Conservation (phyloP, 2,329 filamentous ascomycete genomes). For the Penicillium griseofulvum region DNA sequence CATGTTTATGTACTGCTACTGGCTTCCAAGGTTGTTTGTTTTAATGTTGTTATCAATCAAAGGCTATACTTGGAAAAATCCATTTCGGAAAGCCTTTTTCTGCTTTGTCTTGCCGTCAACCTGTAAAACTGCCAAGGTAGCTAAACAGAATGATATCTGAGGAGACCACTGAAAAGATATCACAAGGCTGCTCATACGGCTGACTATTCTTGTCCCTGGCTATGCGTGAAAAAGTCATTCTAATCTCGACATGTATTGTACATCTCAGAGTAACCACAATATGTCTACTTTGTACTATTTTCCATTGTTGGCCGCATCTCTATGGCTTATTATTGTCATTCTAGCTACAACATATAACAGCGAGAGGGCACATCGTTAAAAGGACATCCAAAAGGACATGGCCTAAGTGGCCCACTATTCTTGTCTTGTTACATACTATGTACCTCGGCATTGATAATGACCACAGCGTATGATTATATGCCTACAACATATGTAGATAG, state of each 20-base stretch:
- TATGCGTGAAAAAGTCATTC: background rate
- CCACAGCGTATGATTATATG: too few relatives aligned
- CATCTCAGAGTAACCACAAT: background rate
- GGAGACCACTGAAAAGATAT: too few relatives aligned
- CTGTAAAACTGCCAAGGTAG: too few relatives aligned
- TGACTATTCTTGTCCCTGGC: too few relatives aligned
- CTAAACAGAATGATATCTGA: too few relatives aligned
- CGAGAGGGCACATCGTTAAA: too few relatives aligned
- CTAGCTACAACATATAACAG: too few relatives aligned
- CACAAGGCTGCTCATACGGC: too few relatives aligned
- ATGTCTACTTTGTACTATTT: background rate
- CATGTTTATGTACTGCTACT: background rate
- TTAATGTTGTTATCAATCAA: background rate
- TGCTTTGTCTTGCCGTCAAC: too few relatives aligned
- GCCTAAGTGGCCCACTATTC: background rate
- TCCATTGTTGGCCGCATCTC: background rate
- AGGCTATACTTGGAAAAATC: background rate
- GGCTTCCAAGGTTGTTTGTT: background rate
- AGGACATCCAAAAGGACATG: too few relatives aligned
- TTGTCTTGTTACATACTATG: background rate
- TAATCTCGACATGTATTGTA: background rate
- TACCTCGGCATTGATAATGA: background rate
- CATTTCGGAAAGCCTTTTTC: too few relatives aligned
- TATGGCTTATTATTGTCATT: background rate
- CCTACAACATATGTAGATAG: too few relatives aligned